Base-by-base conservation (phyloP, 768 basidiomycete genomes). In the Trametopsis cervina region DNA sequence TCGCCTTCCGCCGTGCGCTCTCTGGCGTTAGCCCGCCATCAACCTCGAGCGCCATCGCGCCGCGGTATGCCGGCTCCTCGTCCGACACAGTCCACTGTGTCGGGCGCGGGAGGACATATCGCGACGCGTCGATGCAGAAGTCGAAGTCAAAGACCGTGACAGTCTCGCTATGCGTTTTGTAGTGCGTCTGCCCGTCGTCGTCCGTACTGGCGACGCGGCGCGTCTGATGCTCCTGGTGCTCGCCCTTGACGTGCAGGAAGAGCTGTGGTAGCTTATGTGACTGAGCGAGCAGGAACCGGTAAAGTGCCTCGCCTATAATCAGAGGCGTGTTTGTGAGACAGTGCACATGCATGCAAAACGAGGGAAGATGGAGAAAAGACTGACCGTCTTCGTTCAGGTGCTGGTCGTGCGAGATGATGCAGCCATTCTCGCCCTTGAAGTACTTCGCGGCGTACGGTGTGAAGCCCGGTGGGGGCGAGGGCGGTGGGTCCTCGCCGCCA, bases 271-370 rank as follows among this genome's bases (percentile, higher is more conserved):
- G 68, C 2, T 55, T 63, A 25, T 57, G 60, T 1, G 81, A 71
- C 44, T 83, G 78, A 3, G 71, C 69, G 20, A 86, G 74, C 15
- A 90, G 66, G 63, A 87, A 90, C 48, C 84, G 77, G 60, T 85
- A 87, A 20, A 89, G 71, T 0, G 81, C 80, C 57, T 84, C 83
- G 39, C 83, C 83, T 83, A 49, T n/a, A n/a, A n/a, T n/a, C n/a
- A n/a, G n/a, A n/a, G n/a, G n/a, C n/a, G n/a, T n/a, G n/a, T n/a
- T n/a, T n/a, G n/a, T n/a, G n/a, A n/a, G n/a, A n/a, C n/a, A n/a
- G n/a, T n/a, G n/a, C n/a, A n/a, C n/a, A n/a, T n/a, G n/a, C n/a
- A n/a, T n/a, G n/a, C n/a, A n/a, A n/a, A n/a, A n/a, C n/a, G n/a
- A n/a, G n/a, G n/a, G n/a, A n/a, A n/a, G n/a, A n/a, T n/a, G n/a